A percentile compares a stretch with the other conserved stretches of the same genome.
These are phyloP conservation scores for Fragaria vesca DNA, from an alignment of 306 rosid species.

Conservation along the genomic window DNA sequence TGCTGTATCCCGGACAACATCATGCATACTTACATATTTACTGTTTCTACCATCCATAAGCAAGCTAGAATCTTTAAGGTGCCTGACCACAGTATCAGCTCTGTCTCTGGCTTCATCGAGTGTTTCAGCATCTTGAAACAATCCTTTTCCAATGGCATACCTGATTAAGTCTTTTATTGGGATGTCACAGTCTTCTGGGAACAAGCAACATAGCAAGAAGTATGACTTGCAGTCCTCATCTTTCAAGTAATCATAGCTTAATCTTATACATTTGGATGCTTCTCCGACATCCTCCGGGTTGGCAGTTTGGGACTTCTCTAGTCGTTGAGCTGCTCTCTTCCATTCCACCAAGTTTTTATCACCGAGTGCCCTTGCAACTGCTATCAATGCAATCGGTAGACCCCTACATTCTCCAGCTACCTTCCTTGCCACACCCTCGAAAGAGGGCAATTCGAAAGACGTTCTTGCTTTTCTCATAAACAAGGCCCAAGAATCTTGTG, in stretches of 20 bases:
- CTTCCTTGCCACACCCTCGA: not conserved
- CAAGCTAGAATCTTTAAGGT: slow-evolving; percentile 17
- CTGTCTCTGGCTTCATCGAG: slow-evolving; percentile 4
- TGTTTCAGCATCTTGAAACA: not conserved
- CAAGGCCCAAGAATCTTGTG: slow-evolving; percentile 22
- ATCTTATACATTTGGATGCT: too few species aligned
- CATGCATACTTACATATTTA: not conserved
- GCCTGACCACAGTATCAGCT: not conserved
- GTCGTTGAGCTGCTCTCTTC: too few species aligned
- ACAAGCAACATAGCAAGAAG: too few species aligned
- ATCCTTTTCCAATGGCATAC: slow-evolving; percentile 13
- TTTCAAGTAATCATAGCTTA: too few species aligned
- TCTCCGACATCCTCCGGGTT: too few species aligned
- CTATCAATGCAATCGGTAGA: not conserved
- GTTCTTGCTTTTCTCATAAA: slow-evolving; percentile 1
- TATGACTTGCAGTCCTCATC: too few species aligned
- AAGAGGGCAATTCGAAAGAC: not conserved
- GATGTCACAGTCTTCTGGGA: not conserved
- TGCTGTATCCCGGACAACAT: not conserved
- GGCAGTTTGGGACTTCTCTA: too few species aligned
- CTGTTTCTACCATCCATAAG: not conserved
- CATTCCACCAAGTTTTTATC: too few species aligned
- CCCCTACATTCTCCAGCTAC: not conserved
- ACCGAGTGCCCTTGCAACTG: not conserved
- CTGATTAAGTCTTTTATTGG: slow-evolving; percentile 7